phyloP scores from a whole-genome alignment of 2,329 filamentous ascomycete genomes.

The Stemphylium vesicarium region DNA sequence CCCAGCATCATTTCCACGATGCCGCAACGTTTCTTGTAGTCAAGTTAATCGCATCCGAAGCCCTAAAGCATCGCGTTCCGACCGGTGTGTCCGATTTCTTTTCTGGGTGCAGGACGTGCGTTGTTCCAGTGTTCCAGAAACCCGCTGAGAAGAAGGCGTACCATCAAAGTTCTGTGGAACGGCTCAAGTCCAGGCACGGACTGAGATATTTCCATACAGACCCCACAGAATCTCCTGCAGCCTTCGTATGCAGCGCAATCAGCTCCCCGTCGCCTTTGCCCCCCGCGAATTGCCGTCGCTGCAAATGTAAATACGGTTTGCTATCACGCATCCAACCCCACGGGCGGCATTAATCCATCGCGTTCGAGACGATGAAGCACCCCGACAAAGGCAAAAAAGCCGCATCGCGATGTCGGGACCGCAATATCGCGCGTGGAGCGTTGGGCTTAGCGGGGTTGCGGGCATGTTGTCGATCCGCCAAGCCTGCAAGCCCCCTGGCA shows the following conservation, averaged over 20 bases:
- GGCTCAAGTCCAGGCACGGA: slow-evolving; percentile 15
- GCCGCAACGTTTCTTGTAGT: slow-evolving; percentile 38
- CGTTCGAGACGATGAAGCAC: slow-evolving; percentile 5
- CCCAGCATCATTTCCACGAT: slow-evolving; percentile 23
- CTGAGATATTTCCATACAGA: slow-evolving; percentile 18
- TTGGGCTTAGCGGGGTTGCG: slow-evolving; percentile 32
- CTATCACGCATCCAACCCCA: slow-evolving; percentile 32
- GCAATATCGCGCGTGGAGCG: slow-evolving; percentile 29
- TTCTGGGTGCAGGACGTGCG: slow-evolving; percentile 9
- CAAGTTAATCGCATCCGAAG: slow-evolving; percentile 25
- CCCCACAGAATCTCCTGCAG: slow-evolving; percentile 31
- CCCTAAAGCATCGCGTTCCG: slow-evolving; percentile 9
- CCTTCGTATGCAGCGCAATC: slow-evolving; percentile 10
- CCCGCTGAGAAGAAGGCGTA: neutral
- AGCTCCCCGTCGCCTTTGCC: neutral
- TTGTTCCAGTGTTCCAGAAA: slow-evolving; percentile 19
- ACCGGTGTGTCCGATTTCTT: slow-evolving; percentile 13
- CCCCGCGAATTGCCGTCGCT: slow-evolving; percentile 19
- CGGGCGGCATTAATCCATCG: slow-evolving; percentile 23
- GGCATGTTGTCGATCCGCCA: slow-evolving; percentile 32
- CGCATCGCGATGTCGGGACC: slow-evolving; percentile 43
- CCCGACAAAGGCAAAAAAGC: slow-evolving; percentile 28
- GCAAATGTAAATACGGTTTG: slow-evolving; percentile 11
- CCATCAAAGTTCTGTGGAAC: neutral
- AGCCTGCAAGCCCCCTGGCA: slow-evolving; percentile 26